Conservation (phyloP, 2,329 filamentous ascomycete genomes). For the Corynespora cassiicola region DNA sequence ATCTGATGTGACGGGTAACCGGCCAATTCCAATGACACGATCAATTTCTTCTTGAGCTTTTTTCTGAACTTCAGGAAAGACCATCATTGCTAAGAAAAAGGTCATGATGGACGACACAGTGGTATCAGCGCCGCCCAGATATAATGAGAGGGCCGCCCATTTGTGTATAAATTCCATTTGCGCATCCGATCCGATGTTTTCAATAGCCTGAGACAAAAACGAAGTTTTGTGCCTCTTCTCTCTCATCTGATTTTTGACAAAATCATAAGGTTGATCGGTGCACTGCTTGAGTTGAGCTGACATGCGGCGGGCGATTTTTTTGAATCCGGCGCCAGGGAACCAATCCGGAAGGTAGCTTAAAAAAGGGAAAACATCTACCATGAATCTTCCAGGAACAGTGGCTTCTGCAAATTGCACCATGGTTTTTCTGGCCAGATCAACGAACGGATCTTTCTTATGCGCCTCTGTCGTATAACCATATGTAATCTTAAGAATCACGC, state of each 20-base stretch:
- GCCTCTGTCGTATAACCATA: conserved; percentile 54
- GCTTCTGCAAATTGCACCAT: conserved; percentile 51
- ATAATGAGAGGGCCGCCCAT: conserved; percentile 50
- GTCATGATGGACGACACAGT: conserved; percentile 49
- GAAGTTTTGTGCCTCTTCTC: conserved; percentile 35
- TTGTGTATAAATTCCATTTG: conserved; percentile 43
- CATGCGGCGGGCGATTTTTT: conserved; percentile 45
- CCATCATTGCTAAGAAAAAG: conserved; percentile 60
- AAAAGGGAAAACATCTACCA: conserved; percentile 55
- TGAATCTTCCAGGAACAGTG: conserved; percentile 51
- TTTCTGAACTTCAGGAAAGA: conserved; percentile 55
- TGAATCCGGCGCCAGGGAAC: conserved; percentile 54
- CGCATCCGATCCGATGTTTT: conserved; percentile 28
- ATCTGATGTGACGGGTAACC: conserved; percentile 58
- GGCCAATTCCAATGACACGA: conserved; percentile 51
- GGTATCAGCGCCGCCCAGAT: conserved; percentile 52
- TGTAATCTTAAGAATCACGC: conserved; percentile 32
- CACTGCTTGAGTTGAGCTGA: conserved; percentile 33
- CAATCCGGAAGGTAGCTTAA: conserved; percentile 52
- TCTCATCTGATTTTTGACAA: conserved; percentile 47
- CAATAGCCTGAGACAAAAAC: conserved; percentile 47
- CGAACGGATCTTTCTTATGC: conserved; percentile 49
- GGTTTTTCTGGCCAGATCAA: conserved; percentile 49
- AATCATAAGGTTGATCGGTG: conserved; percentile 48
- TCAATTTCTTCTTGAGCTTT: conserved; percentile 59